phyloP scores from a whole-genome alignment of 768 basidiomycete species.

The Russula earlei region DNA sequence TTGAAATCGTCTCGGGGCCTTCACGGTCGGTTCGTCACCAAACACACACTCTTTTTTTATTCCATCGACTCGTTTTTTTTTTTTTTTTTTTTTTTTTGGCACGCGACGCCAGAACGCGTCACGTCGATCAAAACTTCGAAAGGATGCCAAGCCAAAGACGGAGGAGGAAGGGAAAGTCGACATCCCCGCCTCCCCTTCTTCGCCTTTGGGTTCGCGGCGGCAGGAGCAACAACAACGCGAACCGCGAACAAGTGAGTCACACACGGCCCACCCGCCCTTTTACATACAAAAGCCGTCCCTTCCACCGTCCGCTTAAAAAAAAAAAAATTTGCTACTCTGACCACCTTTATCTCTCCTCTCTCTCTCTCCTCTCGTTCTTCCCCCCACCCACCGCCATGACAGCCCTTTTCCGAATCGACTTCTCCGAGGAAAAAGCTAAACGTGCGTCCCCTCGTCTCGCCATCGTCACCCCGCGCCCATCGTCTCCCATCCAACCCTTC shows the following conservation, averaged over 20 bases:
- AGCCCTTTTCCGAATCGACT: background rate
- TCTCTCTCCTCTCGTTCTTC: too few relatives aligned
- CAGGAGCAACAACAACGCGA: background rate
- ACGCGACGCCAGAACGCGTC: background rate
- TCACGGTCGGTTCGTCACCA: conserved; percentile 1
- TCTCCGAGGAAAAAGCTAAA: background rate
- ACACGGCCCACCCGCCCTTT: too few relatives aligned
- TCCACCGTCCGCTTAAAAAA: too few relatives aligned
- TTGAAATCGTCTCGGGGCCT: conserved; percentile 8
- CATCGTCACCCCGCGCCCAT: background rate
- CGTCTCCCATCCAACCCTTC: background rate
- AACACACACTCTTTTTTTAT: too few relatives aligned
- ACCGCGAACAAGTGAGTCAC: conserved; percentile 2
- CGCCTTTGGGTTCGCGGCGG: conserved; percentile 1
- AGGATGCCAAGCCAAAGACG: background rate
- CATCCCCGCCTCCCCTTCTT: background rate
- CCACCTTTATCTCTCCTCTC: too few relatives aligned
- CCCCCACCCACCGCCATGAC: too few relatives aligned
- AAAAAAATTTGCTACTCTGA: too few relatives aligned
- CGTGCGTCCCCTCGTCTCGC: background rate
- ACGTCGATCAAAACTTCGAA: background rate
- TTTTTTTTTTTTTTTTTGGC: background rate
- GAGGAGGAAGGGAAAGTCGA: background rate
- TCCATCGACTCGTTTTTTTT: too few relatives aligned
- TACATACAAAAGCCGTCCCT: too few relatives aligned